Percentiles rank a stretch among this genome's conserved stretches.
phyloP scores from a whole-genome alignment of 176 grass and related monocot species.

The Areca catechu region DNA sequence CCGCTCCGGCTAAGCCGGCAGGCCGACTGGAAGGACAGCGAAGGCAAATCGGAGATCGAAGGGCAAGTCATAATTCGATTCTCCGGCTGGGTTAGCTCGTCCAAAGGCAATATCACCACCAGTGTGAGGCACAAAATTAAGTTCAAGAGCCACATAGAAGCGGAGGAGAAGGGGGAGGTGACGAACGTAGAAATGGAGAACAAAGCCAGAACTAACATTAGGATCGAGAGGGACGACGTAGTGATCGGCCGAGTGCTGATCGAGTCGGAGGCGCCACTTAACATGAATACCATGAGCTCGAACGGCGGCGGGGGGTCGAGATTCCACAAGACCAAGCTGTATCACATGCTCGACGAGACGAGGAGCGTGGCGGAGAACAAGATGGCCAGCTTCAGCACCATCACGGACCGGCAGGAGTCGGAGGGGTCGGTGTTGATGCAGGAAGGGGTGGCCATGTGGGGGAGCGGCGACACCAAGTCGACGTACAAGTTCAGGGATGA shows the following conservation, averaged over 20 bases:
- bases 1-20: too few species aligned
- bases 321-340: conserved; percentile 16
- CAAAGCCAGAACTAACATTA: conserved; percentile 1
- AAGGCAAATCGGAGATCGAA: too few species aligned
- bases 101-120: too few species aligned
- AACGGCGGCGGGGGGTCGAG: conserved; percentile 5
- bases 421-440: conserved; percentile 8
- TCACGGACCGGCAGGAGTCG: conserved; percentile 7
- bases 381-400: background rate
- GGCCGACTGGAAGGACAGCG: too few species aligned
- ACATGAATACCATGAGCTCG: conserved; percentile 1
- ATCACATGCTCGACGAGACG: conserved; percentile 4
- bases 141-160: conserved; percentile 13
- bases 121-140: conserved; percentile 8
- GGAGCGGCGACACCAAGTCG: conserved; percentile 10
- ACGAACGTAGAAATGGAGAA: conserved; percentile 4
- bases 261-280: conserved; percentile 3
- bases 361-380: conserved; percentile 5
- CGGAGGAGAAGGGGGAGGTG: conserved; percentile 7
- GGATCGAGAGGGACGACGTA: background rate
- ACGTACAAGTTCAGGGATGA: conserved; percentile 7
- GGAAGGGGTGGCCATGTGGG: conserved; percentile 5
- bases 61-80: too few species aligned
- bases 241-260: conserved; percentile 1
- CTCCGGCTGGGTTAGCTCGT: too few species aligned